Base-by-base conservation (phyloP, 2,329 filamentous ascomycete genomes). In the Herpotrichia juniperi region DNA sequence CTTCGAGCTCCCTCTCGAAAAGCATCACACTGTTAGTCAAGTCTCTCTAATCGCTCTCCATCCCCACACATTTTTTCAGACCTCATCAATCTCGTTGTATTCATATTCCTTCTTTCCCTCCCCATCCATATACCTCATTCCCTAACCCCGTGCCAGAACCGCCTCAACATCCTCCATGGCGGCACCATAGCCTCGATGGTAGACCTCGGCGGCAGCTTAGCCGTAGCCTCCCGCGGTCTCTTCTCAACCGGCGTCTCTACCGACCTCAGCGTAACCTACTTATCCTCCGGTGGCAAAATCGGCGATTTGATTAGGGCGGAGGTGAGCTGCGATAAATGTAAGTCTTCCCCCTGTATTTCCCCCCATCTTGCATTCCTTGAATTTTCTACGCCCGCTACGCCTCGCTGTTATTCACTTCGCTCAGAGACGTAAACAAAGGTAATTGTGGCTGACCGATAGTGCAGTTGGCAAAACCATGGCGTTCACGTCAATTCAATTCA, bases 161-260 rank as follows among this genome's bases (percentile, higher is more conserved):
- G 90, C 1, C 78, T 93, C 0, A 83, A 86, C 47, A 92, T 88
- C 30, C 81, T 93, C 24, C 90, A 93, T 63, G 90, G 90, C 16
- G 90, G 90, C 3, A 90, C 89, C 0, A 86, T 93, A 24, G 90
- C 90, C 3, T 89, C 86, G 67, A 87, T 93, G 75, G 84, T 87
- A 42, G 86, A 89, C 59, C 81, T 88, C 1, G 85, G 86, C 4
- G 86, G 86, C 19, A 87, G 84, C 14, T 74, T 89, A 9, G 86
- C 86, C 8, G 83, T 89, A 34, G 86, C 86, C 6, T 88, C 86
- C 0, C 76, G 81, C 28, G 86, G 86, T 0, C 76, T 89, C 1
- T 88, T 83, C 64, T 80, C 85, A 17, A 89, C 86, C 0, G 86
- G 86, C 7, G 86, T 89, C 2, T 87, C 84, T 1, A 88, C 86